phyloP scores from a whole-genome alignment of 805 yeast genomes.

The Wickerhamomyces rabaulensis region DNA sequence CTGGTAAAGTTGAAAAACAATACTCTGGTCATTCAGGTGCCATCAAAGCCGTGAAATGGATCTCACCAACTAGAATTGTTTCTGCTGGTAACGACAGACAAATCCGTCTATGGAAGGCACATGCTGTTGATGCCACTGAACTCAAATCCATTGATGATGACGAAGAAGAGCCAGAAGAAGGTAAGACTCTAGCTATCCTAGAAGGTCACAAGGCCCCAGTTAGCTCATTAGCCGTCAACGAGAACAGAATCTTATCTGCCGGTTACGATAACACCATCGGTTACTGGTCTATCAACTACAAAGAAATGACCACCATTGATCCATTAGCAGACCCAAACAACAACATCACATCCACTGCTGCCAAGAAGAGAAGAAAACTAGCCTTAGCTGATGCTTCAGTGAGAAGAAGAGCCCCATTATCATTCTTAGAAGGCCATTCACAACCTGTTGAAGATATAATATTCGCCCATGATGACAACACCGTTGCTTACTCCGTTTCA shows the following conservation, averaged over 20 bases:
- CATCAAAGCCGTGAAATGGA: conserved; percentile 76
- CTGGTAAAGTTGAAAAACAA: conserved; percentile 77
- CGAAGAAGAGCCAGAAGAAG: conserved; percentile 51
- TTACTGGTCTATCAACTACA: conserved; percentile 82
- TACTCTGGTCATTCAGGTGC: conserved; percentile 87
- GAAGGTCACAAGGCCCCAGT: conserved; percentile 90
- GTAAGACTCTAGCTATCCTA: conserved; percentile 75
- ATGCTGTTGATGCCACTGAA: conserved; percentile 27
- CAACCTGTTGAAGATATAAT: conserved; percentile 85
- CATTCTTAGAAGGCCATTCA: conserved; percentile 73
- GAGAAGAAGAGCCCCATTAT: conserved; percentile 76
- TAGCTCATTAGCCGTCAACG: conserved; percentile 53
- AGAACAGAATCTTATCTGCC: conserved; percentile 72
- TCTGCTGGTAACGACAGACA: conserved; percentile 88
- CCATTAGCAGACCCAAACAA: conserved; percentile 40
- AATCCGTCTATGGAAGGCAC: conserved; percentile 81
- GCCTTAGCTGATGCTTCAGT: conserved; percentile 72
- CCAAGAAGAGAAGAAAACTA: conserved; percentile 82
- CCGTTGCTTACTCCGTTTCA: conserved; percentile 90
- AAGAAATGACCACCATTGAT: conserved; percentile 70
- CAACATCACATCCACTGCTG: conserved; percentile 61
- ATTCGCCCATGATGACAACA: conserved; percentile 64
- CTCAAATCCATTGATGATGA: conserved; percentile 24
- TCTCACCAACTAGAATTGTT: conserved; percentile 68
- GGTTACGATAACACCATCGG: conserved; percentile 78